Evolutionary conservation across 306 rosid species (phyloP).

Genomic region (Quercus wislizeni): DNA sequence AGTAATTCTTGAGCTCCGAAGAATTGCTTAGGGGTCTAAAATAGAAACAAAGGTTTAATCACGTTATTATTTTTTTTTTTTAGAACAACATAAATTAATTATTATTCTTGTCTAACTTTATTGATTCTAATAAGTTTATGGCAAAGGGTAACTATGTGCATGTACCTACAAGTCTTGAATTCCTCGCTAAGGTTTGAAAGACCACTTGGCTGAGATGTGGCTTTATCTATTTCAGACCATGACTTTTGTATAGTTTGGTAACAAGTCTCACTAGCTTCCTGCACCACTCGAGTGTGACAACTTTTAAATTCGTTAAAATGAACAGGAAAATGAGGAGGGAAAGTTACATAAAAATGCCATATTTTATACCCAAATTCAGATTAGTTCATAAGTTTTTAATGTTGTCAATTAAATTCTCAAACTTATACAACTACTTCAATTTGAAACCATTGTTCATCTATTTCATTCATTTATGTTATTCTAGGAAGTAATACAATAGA

Average conservation of each 20-base stretch:
- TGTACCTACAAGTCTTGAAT: slow-evolving; percentile 55
- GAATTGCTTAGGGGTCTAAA: slow-evolving; percentile 40
- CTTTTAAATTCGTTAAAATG: too few relatives aligned
- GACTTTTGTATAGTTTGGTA: slow-evolving; percentile 49
- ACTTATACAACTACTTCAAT: too few relatives aligned
- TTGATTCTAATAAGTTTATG: not conserved
- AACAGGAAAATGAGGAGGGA: too few relatives aligned
- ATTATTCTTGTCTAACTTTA: not conserved
- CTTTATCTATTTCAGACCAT: slow-evolving; percentile 59
- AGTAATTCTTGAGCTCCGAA: slow-evolving; percentile 34
- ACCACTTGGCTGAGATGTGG: slow-evolving; percentile 44
- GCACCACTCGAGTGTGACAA: not conserved
- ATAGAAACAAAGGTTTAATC: not conserved
- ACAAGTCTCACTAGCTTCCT: slow-evolving; percentile 72
- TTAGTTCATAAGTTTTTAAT: too few relatives aligned
- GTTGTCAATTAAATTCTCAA: too few relatives aligned
- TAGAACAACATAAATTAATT: too few relatives aligned
- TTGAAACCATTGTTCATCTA: too few relatives aligned
- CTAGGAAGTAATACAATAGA: too few relatives aligned
- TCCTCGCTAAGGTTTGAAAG: slow-evolving; percentile 49
- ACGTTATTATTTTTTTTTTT: not conserved
- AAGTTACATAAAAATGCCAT: too few relatives aligned
- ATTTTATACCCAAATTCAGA: too few relatives aligned
- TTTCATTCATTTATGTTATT: too few relatives aligned
- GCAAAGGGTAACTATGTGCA: not conserved